Evolutionary conservation across 2,329 filamentous ascomycete genomes (phyloP).

Genomic region (Xylaria sp.): DNA sequence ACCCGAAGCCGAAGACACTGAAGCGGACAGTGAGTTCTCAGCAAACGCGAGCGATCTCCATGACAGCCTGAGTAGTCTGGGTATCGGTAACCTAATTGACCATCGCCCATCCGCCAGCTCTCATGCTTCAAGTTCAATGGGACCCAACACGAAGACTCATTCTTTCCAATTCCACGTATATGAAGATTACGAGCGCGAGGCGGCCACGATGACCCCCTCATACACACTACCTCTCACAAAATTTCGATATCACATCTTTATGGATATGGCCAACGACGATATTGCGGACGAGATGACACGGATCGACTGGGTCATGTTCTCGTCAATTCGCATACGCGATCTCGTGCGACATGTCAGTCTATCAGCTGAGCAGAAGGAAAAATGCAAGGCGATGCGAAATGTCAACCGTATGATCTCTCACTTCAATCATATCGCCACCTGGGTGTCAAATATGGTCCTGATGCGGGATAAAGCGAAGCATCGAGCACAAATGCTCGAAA

Average conservation of each 20-base stretch:
- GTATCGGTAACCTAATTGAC: slow-evolving; percentile 58
- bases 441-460: slow-evolving; percentile 85
- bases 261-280: slow-evolving; percentile 84
- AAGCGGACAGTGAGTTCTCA: slow-evolving; percentile 38
- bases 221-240: slow-evolving; percentile 80
- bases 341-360: slow-evolving; percentile 91
- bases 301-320: slow-evolving; percentile 99
- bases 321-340: slow-evolving; percentile 90
- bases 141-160: slow-evolving; percentile 51
- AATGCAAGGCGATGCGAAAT: slow-evolving; percentile 80
- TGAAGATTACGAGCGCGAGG: slow-evolving; percentile 84
- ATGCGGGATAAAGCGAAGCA: slow-evolving; percentile 97
- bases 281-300: slow-evolving; percentile 92
- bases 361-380: slow-evolving; percentile 74
- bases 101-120: slow-evolving; percentile 60
- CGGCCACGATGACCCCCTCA: slow-evolving; percentile 75
- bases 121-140: slow-evolving; percentile 52
- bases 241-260: slow-evolving; percentile 87
- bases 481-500: slow-evolving; percentile 88
- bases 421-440: slow-evolving; percentile 86
- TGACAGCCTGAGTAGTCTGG: slow-evolving; percentile 60
- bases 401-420: slow-evolving; percentile 95
- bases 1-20: slow-evolving; percentile 65
- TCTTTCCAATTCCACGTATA: slow-evolving; percentile 71
- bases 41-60: slow-evolving; percentile 51